Conservation (phyloP, 2,329 filamentous ascomycete species). For the Fusarium sp. region DNA sequence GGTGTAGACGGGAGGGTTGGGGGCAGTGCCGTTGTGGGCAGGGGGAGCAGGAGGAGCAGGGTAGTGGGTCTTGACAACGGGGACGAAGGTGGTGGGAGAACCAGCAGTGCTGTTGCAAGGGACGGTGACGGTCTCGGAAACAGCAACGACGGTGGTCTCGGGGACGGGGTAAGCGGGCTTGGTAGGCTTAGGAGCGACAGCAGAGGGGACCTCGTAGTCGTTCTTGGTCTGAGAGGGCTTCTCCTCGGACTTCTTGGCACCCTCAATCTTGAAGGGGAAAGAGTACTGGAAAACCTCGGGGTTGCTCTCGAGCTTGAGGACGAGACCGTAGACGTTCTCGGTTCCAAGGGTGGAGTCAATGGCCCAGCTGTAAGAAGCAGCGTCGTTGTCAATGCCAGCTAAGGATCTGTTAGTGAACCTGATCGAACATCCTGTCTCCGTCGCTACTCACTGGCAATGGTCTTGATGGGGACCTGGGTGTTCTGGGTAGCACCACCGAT, state of each 20-base stretch:
- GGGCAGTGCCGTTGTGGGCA: slow-evolving; percentile 23
- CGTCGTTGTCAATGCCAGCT: slow-evolving; percentile 62
- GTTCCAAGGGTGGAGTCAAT: slow-evolving; percentile 60
- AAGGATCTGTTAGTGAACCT: neutral
- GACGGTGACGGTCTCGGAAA: slow-evolving; percentile 35
- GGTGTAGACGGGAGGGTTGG: slow-evolving; percentile 37
- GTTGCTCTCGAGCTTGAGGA: slow-evolving; percentile 63
- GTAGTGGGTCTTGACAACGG: slow-evolving; percentile 40
- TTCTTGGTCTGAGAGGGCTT: slow-evolving; percentile 8
- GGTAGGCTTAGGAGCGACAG: slow-evolving; percentile 44
- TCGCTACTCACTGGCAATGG: slow-evolving; percentile 64
- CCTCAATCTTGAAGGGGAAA: slow-evolving; percentile 68
- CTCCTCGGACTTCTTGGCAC: slow-evolving; percentile 36
- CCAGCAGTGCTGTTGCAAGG: slow-evolving; percentile 44
- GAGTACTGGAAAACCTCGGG: slow-evolving; percentile 69
- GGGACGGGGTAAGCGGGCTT: slow-evolving; percentile 25
- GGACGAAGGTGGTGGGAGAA: slow-evolving; percentile 36
- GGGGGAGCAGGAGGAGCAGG: slow-evolving; percentile 34
- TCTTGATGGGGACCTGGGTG: slow-evolving; percentile 56
- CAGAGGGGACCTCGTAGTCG: slow-evolving; percentile 38
- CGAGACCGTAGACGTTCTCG: slow-evolving; percentile 67
- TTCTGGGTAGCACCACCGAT: slow-evolving; percentile 62
- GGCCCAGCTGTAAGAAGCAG: slow-evolving; percentile 62
- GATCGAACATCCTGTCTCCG: neutral
- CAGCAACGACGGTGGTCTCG: slow-evolving; percentile 43